phyloP scores from a whole-genome alignment of 345 rosid species.

The Cardamine resedifolia region DNA sequence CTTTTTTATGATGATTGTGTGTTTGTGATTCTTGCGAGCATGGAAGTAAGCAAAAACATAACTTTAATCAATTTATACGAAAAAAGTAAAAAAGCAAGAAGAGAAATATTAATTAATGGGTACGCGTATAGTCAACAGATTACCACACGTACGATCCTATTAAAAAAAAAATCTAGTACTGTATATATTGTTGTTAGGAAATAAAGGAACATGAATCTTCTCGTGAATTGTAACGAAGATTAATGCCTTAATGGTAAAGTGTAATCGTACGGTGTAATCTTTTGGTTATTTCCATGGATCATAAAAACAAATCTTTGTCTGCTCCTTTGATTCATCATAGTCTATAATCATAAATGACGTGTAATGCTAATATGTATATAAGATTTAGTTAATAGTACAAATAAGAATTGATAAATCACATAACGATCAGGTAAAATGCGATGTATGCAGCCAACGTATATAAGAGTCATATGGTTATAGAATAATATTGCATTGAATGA shows the following conservation, averaged over 20 bases:
- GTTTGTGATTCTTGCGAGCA: constrained; percentile 33
- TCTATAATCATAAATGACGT: background rate
- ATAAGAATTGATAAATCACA: background rate
- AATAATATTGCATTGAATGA: background rate
- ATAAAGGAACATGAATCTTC: constrained; percentile 34
- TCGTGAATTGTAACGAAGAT: constrained; percentile 37
- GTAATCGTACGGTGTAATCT: constrained; percentile 24
- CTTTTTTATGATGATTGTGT: constrained; percentile 28
- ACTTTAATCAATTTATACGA: constrained; percentile 22
- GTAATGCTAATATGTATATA: background rate
- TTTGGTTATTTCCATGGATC: constrained; percentile 29
- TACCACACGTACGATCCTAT: constrained; percentile 31
- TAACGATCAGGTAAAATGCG: background rate
- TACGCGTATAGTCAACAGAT: constrained; percentile 28
- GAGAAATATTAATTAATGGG: constrained; percentile 15
- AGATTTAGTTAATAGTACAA: background rate
- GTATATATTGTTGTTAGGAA: constrained; percentile 26
- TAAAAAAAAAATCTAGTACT: background rate
- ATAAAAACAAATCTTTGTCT: background rate
- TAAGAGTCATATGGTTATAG: background rate
- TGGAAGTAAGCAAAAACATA: constrained; percentile 38
- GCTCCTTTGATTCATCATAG: constrained; percentile 13
- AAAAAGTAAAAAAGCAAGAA: constrained; percentile 27
- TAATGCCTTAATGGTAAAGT: constrained; percentile 13
- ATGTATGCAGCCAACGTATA: background rate